Conservation (phyloP, 805 yeast species). For the Candida coleopterorum region DNA sequence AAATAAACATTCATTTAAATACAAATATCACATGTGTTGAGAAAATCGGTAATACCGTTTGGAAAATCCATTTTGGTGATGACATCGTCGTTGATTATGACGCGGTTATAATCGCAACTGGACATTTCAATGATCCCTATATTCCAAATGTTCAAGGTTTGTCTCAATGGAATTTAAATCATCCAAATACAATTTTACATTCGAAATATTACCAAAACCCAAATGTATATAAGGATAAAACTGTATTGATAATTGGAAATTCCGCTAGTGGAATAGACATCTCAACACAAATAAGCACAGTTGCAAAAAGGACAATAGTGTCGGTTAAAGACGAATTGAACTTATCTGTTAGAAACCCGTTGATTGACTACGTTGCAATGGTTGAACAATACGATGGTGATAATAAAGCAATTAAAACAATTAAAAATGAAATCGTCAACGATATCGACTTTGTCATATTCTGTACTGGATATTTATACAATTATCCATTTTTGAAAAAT, state of each 20-base stretch:
- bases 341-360: slow-evolving; percentile 39
- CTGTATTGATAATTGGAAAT: slow-evolving; percentile 69
- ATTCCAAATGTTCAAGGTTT: slow-evolving; percentile 31
- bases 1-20: slow-evolving; percentile 11
- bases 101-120: slow-evolving; percentile 36
- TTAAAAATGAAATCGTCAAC: slow-evolving; percentile 19
- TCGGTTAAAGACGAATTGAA: slow-evolving; percentile 34
- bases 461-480: slow-evolving; percentile 37
- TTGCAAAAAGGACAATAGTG: slow-evolving; percentile 21
- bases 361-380: slow-evolving; percentile 20
- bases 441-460: slow-evolving; percentile 27
- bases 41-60: slow-evolving; percentile 9
- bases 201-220: slow-evolving; percentile 27
- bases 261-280: slow-evolving; percentile 76
- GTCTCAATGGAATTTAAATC: slow-evolving; percentile 20
- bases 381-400: slow-evolving; percentile 26
- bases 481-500: slow-evolving; percentile 29
- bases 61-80: slow-evolving; percentile 14
- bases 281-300: slow-evolving; percentile 52
- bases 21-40: slow-evolving; percentile 12
- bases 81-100: slow-evolving; percentile 20
- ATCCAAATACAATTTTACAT: slow-evolving; percentile 26
- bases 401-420: slow-evolving; percentile 15
- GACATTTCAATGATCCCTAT: slow-evolving; percentile 33
- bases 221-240: slow-evolving; percentile 26